Base-by-base conservation (phyloP, 2,329 filamentous ascomycete genomes). In the Davidsoniella virescens region DNA sequence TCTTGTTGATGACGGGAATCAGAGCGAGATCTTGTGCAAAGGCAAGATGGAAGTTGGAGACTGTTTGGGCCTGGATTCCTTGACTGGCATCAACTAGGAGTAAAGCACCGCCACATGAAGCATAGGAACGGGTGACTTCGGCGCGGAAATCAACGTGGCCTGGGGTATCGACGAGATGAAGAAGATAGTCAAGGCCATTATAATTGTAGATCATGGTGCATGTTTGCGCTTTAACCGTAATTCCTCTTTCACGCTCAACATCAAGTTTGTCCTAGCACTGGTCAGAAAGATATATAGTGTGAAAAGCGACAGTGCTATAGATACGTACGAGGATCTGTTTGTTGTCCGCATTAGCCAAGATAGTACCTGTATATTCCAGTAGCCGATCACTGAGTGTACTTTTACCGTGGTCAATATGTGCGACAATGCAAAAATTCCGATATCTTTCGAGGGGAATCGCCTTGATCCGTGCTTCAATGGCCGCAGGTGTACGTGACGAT, bases 331-430 rank as follows among this genome's bases (percentile, higher is more conserved):
- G 71, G 55, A 96, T 86, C 70, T 98, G 92, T 67, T 94, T 94
- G 64, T 95, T 94, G 46, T 75, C 73, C 52, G 70, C 73, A 54
- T 87, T 87, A 0, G 84, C 75, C 58, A 84, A 70, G 56, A 98
- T 96, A 5, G 90, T 96, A 17, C 92, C 90, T 1, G 92, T 98
- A 56, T 93, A 72, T 70, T 98, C 92, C 55, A 98, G 75, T 49
- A 98, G 70, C 2, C 92, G 82, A 61, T 98, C 92, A 57, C 83
- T 90, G 49, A 98, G 78, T 4, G 92, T 98, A 62, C 85, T 94
- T 67, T 98, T 98, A 60, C 92, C 92, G 78, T 98, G 92, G 64
- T 98, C 92, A 62, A 98, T 93, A 64, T 98, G 92, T 8, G 92
- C 92, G 47, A 98, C 90, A 60, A 98, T 96, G 66, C 92, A 98